phyloP scores from a whole-genome alignment of 1,284 basidiomycete species.

The Marasmius fiardii region DNA sequence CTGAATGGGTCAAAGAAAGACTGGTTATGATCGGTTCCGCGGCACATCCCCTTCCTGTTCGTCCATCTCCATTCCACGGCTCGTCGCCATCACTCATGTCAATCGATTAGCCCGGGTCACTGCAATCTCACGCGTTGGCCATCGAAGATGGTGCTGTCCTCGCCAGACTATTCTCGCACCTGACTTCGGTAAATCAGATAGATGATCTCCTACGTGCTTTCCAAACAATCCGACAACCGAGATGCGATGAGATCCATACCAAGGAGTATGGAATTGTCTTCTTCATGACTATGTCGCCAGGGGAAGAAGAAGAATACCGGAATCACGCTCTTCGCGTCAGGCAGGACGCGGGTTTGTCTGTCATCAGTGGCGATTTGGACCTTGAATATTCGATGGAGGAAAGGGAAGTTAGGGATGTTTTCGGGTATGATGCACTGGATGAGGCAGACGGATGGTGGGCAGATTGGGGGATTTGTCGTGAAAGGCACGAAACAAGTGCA shows the following conservation, averaged over 20 bases:
- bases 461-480: conserved; percentile 8
- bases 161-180: conserved; percentile 45
- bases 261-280: conserved; percentile 11
- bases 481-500: background rate
- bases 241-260: conserved; percentile 28
- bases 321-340: conserved; percentile 3
- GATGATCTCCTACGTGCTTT: conserved; percentile 38
- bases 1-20: conserved; percentile 53
- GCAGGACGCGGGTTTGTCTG: conserved; percentile 5
- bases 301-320: conserved; percentile 9
- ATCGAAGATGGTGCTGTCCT: conserved; percentile 48
- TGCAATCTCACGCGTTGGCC: conserved; percentile 43
- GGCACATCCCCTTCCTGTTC: conserved; percentile 50
- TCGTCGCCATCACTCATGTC: background rate
- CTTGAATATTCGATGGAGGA: too few species aligned
- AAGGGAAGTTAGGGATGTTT: conserved; percentile 10
- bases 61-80: conserved; percentile 14
- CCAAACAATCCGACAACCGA: conserved; percentile 38
- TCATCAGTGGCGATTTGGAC: background rate
- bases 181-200: conserved; percentile 39
- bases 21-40: conserved; percentile 49
- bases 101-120: conserved; percentile 41
- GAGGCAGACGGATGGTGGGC: conserved; percentile 15
- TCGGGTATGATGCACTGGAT: conserved; percentile 12
- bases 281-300: conserved; percentile 15